These are phyloP conservation scores for Lactarius indigo DNA, from an alignment of 768 basidiomycete species.

Conservation along the genomic window DNA sequence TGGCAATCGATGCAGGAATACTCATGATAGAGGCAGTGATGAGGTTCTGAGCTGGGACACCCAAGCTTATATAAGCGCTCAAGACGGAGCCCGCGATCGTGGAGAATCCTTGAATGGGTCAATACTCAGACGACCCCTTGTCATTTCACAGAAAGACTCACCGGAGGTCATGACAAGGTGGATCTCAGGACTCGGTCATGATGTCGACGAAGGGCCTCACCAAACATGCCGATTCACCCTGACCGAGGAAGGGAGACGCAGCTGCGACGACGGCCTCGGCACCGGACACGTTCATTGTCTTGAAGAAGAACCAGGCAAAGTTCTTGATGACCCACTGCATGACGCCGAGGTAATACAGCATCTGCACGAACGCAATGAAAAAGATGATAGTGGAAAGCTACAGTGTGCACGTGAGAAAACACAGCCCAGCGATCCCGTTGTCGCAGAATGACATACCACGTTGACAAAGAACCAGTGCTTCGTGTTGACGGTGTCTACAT, in stretches of 20 bases:
- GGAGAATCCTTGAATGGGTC: conserved; percentile 55
- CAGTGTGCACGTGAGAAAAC: neutral
- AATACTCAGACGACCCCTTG: neutral
- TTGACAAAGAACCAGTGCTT: conserved; percentile 88
- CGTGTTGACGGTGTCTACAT: conserved; percentile 47
- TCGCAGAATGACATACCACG: conserved; percentile 43
- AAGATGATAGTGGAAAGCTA: conserved; percentile 81
- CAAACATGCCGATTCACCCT: conserved; percentile 85
- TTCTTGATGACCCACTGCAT: conserved; percentile 93
- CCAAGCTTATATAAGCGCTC: conserved; percentile 74
- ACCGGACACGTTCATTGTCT: conserved; percentile 87
- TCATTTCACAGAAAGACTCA: conserved; percentile 22
- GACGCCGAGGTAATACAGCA: conserved; percentile 86
- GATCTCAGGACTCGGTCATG: conserved; percentile 86
- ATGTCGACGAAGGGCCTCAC: conserved; percentile 79
- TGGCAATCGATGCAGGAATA: conserved; percentile 91
- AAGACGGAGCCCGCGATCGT: conserved; percentile 92
- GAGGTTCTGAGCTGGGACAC: conserved; percentile 74
- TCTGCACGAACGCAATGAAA: conserved; percentile 90
- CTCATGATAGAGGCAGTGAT: conserved; percentile 92
- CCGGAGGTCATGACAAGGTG: conserved; percentile 88
- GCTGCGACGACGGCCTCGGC: conserved; percentile 92
- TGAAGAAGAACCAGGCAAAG: conserved; percentile 95
- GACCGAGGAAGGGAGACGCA: conserved; percentile 91
- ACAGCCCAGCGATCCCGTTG: neutral